Conservation (phyloP, 768 basidiomycete genomes). For the Lentinus tigrinus region DNA sequence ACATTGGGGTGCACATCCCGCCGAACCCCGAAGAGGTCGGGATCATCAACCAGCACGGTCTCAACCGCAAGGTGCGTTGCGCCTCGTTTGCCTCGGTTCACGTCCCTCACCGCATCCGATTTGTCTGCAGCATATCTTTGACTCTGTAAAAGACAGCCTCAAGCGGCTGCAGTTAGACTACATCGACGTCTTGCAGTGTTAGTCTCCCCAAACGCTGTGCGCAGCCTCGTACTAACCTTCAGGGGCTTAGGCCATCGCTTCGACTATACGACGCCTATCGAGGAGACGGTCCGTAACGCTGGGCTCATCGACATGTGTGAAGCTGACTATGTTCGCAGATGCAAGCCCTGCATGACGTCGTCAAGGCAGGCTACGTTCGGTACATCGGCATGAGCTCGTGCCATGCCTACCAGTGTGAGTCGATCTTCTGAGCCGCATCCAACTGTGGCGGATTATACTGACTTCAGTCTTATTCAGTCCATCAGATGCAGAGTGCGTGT, state of each 20-base stretch:
- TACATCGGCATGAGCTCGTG: slow-evolving; percentile 42
- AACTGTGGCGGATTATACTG: too few relatives aligned
- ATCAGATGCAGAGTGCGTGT: slow-evolving; percentile 35
- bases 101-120: not conserved
- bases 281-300: slow-evolving; percentile 29
- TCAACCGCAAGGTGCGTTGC: slow-evolving; percentile 41
- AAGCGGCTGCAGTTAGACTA: slow-evolving; percentile 48
- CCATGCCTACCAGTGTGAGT: slow-evolving; percentile 21
- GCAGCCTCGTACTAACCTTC: not conserved
- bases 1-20: slow-evolving; percentile 6
- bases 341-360: slow-evolving; percentile 44
- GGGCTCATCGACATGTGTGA: slow-evolving; percentile 34
- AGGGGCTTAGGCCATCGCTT: slow-evolving; percentile 30
- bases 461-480: too few relatives aligned
- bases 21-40: slow-evolving; percentile 34
- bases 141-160: slow-evolving; percentile 44
- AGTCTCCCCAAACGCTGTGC: too few relatives aligned
- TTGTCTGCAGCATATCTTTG: slow-evolving; percentile 44
- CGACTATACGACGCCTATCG: slow-evolving; percentile 41
- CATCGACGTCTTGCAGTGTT: slow-evolving; percentile 57
- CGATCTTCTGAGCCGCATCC: too few relatives aligned
- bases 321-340: not conserved
- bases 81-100: not conserved
- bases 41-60: slow-evolving; percentile 47
- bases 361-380: slow-evolving; percentile 42